A percentile compares a stretch with the other conserved stretches of the same genome.
Evolutionary conservation across 2,329 filamentous ascomycete genomes (phyloP).

Genomic region (Colletotrichum lentis): DNA sequence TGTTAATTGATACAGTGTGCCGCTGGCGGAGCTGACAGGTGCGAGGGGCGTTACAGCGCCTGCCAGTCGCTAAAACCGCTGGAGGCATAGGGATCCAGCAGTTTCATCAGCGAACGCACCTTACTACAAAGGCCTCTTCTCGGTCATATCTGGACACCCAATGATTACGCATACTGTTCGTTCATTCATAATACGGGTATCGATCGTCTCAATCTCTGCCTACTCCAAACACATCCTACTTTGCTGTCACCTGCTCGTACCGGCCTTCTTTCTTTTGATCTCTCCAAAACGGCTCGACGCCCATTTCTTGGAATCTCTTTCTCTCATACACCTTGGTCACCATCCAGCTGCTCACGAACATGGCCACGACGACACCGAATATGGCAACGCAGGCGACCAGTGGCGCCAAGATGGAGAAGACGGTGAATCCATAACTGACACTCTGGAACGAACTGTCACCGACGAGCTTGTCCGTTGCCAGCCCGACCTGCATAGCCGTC

Average conservation of each 20-base stretch:
- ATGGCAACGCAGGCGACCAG: constrained; percentile 43
- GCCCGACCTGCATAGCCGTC: constrained; percentile 59
- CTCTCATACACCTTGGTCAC: constrained; percentile 37
- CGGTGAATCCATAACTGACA: constrained; percentile 57
- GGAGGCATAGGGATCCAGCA: neutral
- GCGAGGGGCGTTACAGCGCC: constrained; percentile 3
- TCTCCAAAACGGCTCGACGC: constrained; percentile 36
- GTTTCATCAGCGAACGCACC: too few relatives aligned
- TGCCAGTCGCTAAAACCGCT: neutral
- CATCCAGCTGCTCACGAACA: constrained; percentile 39
- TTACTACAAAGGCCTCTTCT: too few relatives aligned
- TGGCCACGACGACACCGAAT: constrained; percentile 36
- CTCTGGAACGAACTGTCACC: constrained; percentile 51
- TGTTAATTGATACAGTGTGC: constrained; percentile 9
- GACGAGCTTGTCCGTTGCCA: constrained; percentile 48
- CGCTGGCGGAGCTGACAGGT: neutral
- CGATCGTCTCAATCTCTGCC: neutral
- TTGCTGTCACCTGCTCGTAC: constrained; percentile 12
- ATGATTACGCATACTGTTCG: too few relatives aligned
- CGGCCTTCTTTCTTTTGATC: constrained; percentile 4
- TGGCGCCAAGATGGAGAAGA: constrained; percentile 57
- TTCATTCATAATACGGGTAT: neutral
- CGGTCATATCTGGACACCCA: neutral
- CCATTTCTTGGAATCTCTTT: constrained; percentile 41
- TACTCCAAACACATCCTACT: neutral